A percentile compares a stretch with the other conserved stretches of the same genome.
These are phyloP conservation scores for Sclerotiophoma versabilis DNA, from an alignment of 2,329 filamentous ascomycete genomes.

Conservation along the genomic window DNA sequence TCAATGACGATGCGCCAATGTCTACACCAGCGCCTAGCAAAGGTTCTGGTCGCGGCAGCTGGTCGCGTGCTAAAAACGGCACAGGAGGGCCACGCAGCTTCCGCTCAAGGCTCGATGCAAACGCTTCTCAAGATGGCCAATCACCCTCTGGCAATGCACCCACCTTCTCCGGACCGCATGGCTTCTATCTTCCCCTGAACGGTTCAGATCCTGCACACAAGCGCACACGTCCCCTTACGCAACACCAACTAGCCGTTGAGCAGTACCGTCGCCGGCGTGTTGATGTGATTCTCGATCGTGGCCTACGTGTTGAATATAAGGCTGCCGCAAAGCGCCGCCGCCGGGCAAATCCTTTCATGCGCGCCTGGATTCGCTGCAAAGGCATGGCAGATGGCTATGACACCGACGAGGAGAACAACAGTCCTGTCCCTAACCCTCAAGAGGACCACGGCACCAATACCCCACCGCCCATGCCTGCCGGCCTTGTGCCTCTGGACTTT, in stretches of 20 bases:
- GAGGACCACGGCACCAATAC: slow-evolving; percentile 39
- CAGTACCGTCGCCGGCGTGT: slow-evolving; percentile 79
- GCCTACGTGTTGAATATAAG: slow-evolving; percentile 71
- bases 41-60: slow-evolving; percentile 59
- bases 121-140: slow-evolving; percentile 42
- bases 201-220: slow-evolving; percentile 56
- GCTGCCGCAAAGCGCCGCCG: slow-evolving; percentile 67
- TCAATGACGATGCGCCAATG: slow-evolving; percentile 53
- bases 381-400: slow-evolving; percentile 55
- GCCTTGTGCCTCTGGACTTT: slow-evolving; percentile 65
- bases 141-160: slow-evolving; percentile 42
- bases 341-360: slow-evolving; percentile 70
- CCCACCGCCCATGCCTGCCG: slow-evolving; percentile 53
- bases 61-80: slow-evolving; percentile 51
- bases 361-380: slow-evolving; percentile 70
- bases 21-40: slow-evolving; percentile 47
- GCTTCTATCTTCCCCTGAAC: slow-evolving; percentile 59
- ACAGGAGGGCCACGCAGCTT: slow-evolving; percentile 36
- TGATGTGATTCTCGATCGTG: slow-evolving; percentile 81
- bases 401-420: slow-evolving; percentile 50
- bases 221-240: slow-evolving; percentile 76
- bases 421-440: slow-evolving; percentile 48
- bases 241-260: slow-evolving; percentile 82
- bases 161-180: slow-evolving; percentile 59
- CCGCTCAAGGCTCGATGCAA: slow-evolving; percentile 45